phyloP scores from a whole-genome alignment of 306 rosid genomes.

The Rosa persica region DNA sequence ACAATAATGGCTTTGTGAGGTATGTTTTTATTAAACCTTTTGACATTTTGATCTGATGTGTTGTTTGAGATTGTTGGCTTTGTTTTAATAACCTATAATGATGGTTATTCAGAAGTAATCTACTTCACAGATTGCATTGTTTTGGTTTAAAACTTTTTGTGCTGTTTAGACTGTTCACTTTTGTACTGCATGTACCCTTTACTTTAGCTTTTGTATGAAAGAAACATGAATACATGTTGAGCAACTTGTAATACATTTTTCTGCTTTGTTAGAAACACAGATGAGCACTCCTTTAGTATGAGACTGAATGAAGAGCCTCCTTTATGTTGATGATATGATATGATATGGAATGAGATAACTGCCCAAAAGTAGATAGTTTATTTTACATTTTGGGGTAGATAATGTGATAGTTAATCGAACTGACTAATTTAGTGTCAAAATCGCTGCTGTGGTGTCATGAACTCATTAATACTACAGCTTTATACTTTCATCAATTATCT shows the following conservation, averaged over 20 bases:
- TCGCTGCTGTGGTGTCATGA: neutral
- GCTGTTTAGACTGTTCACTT: neutral
- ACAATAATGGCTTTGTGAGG: constrained; percentile 95
- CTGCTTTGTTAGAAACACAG: neutral
- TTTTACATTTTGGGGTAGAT: neutral
- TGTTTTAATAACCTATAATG: neutral
- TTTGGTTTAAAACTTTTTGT: neutral
- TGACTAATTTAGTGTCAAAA: neutral
- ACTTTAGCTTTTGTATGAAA: neutral
- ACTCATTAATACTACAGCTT: neutral
- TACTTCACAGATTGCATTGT: neutral
- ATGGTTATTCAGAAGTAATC: neutral
- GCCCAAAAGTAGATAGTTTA: neutral
- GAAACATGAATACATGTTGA: neutral
- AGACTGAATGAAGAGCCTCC: neutral
- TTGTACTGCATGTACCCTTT: neutral
- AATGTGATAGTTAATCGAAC: neutral
- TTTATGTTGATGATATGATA: neutral
- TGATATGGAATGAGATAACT: neutral
- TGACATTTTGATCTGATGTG: neutral
- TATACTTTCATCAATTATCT: neutral
- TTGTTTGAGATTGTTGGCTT: constrained; percentile 1
- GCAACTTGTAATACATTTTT: neutral
- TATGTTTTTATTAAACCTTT: constrained; percentile 26
- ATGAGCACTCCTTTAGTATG: neutral